phyloP scores from a whole-genome alignment of 768 basidiomycete genomes.

The Psilocybe azurescens region DNA sequence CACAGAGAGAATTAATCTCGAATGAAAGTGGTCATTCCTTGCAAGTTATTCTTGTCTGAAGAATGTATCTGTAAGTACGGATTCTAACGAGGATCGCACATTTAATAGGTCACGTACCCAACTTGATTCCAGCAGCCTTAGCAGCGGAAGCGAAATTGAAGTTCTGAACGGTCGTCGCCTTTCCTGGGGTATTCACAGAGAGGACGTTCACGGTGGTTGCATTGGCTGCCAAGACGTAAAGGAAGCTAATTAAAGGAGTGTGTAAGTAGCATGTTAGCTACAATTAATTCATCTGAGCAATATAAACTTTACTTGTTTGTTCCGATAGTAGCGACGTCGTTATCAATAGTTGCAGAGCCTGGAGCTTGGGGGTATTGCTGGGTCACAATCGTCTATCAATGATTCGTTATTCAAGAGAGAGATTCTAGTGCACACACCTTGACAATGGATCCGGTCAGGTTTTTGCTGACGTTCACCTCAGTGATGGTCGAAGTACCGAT shows the following conservation, averaged over 20 bases:
- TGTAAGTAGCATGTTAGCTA: too few relatives aligned
- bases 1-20: not conserved
- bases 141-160: conserved; percentile 29
- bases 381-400: too few relatives aligned
- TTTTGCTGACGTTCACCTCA: conserved; percentile 51
- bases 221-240: conserved; percentile 34
- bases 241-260: conserved; percentile 22
- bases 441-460: conserved; percentile 49
- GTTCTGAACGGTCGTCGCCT: conserved; percentile 29
- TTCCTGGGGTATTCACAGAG: conserved; percentile 30
- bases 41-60: conserved; percentile 14
- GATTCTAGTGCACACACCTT: conserved; percentile 31
- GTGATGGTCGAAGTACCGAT: conserved; percentile 45
- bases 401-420: too few relatives aligned
- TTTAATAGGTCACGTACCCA: conserved; percentile 5
- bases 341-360: conserved; percentile 44
- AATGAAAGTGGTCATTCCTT: not conserved
- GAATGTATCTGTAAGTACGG: not conserved
- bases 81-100: not conserved
- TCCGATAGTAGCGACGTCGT: conserved; percentile 42
- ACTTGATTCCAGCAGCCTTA: conserved; percentile 16
- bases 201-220: conserved; percentile 32
- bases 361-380: conserved; percentile 43
- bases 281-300: too few relatives aligned
- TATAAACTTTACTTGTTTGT: conserved; percentile 37